Percentiles rank a stretch among this genome's conserved stretches.
phyloP scores from a whole-genome alignment of 345 rosid species.

The Hibiscus trionum region DNA sequence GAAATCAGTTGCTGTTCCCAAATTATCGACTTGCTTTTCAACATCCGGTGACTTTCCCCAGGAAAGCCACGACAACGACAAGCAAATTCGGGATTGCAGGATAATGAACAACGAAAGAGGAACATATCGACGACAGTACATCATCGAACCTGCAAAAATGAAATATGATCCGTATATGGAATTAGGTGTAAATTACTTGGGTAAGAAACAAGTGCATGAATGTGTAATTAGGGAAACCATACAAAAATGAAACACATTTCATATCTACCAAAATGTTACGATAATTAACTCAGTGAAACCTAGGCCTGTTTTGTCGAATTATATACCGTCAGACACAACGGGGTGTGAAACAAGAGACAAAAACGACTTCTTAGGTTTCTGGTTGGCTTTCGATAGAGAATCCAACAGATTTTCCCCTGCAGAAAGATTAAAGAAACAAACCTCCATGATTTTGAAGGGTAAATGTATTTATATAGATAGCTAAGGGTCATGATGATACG shows the following conservation, averaged over 20 bases:
- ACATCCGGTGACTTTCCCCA: neutral
- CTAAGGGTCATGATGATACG: neutral
- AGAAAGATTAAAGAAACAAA: neutral
- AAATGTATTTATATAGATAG: neutral
- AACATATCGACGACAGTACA: neutral
- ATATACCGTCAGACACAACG: neutral
- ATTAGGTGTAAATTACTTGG: no score
- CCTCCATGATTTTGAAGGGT: neutral
- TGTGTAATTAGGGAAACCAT: no score
- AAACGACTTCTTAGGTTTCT: neutral
- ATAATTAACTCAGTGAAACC: no score
- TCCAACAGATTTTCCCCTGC: neutral
- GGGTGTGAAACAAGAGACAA: neutral
- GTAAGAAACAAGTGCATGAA: no score
- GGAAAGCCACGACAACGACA: neutral
- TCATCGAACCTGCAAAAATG: neutral
- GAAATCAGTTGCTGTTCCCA: neutral
- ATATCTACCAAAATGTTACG: no score
- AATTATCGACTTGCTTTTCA: neutral
- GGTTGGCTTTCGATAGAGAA: neutral
- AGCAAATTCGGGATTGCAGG: neutral
- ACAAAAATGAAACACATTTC: no score
- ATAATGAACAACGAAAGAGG: neutral
- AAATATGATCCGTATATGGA: no score
- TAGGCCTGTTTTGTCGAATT: no score